Conservation (phyloP, 169 alveolate genomes). For the Toxoplasma gondii region DNA sequence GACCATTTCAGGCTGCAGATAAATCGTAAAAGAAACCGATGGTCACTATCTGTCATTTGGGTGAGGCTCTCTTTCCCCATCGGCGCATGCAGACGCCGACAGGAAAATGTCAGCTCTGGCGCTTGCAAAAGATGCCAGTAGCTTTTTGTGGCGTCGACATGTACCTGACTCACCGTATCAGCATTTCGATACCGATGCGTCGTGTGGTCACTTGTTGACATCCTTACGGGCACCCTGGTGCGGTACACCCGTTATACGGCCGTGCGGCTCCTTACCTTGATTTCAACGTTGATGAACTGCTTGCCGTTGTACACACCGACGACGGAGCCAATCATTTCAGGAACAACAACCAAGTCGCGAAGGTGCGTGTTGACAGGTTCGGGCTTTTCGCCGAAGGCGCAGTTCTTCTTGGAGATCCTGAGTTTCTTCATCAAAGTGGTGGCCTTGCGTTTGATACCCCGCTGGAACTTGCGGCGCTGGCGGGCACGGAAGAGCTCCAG, state of each 20-base stretch:
- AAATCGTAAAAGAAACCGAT: not conserved
- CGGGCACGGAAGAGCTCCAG: constrained; percentile 94
- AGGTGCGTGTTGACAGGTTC: constrained; percentile 96
- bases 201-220: too few species aligned
- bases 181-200: too few species aligned
- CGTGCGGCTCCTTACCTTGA: constrained; percentile 80
- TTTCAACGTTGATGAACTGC: constrained; percentile 96
- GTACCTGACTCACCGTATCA: too few species aligned
- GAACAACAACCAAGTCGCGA: constrained; percentile 93
- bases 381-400: constrained; percentile 94
- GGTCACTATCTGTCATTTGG: too few species aligned
- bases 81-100: too few species aligned
- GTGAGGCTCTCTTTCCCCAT: too few species aligned
- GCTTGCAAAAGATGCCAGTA: too few species aligned
- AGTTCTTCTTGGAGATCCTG: constrained; percentile 87
- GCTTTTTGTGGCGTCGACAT: not conserved
- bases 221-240: too few species aligned
- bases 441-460: constrained; percentile 84
- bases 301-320: constrained; percentile 98
- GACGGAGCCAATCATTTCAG: constrained; percentile 98
- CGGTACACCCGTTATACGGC: too few species aligned
- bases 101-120: too few species aligned
- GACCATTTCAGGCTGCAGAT: constrained; percentile 95
- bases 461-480: constrained; percentile 94
- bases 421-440: constrained; percentile 94